phyloP scores from a whole-genome alignment of 1,284 basidiomycete species.

The Vanrija sp. region DNA sequence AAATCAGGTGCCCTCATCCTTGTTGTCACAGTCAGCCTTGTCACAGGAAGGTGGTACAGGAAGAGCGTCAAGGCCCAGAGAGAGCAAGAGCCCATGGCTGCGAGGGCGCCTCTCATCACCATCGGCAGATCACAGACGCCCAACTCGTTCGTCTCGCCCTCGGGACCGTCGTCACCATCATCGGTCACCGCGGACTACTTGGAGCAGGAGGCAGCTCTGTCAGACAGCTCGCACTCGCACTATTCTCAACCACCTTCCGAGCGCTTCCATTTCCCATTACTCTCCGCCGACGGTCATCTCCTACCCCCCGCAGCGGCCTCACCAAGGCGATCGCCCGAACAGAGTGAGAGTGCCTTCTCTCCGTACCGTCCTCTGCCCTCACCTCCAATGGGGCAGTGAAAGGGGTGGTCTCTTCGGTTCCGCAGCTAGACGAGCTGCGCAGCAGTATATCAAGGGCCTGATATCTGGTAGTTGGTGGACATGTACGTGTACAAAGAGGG shows the following conservation, averaged over 20 bases:
- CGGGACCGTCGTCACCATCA: slow-evolving; percentile 7
- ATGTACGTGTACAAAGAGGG: no score
- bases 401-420: slow-evolving; percentile 1
- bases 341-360: slow-evolving; percentile 13
- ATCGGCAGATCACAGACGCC: not conserved
- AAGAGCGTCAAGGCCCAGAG: not conserved
- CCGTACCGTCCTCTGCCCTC: slow-evolving; percentile 5
- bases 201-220: not conserved
- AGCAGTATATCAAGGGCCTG: no score
- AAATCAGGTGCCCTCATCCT: slow-evolving; percentile 10
- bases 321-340: no score
- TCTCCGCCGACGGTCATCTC: slow-evolving; percentile 34
- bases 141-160: not conserved
- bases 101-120: not conserved
- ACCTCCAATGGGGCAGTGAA: not conserved
- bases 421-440: no score
- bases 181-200: slow-evolving; percentile 12
- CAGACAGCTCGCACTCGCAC: not conserved
- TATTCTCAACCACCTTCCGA: slow-evolving; percentile 13
- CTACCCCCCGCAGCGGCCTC: slow-evolving; percentile 18
- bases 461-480: no score
- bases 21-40: not conserved
- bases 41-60: not conserved
- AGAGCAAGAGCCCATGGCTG: not conserved
- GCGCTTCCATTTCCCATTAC: slow-evolving; percentile 34